Percentiles rank a stretch among this genome's conserved stretches.
These are phyloP conservation scores for Volvox africanus DNA, from an alignment of 139 green algal genomes.

Conservation along the genomic window DNA sequence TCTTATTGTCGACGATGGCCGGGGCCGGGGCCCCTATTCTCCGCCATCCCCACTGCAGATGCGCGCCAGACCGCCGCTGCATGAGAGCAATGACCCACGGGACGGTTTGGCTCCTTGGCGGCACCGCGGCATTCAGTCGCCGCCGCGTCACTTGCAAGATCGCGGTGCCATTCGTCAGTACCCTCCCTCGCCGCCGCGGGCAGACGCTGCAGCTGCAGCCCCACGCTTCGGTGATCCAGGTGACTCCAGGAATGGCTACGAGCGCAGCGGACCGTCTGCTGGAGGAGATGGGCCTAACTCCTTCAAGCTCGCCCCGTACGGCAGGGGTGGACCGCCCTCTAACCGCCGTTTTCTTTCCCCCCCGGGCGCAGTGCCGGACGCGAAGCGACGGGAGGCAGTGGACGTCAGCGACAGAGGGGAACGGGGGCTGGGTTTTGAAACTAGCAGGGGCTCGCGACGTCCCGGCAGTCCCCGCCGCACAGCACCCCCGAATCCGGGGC, in stretches of 20 bases:
- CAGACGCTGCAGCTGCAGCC: too few species aligned
- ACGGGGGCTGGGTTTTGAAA: not conserved
- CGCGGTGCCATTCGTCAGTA: not conserved
- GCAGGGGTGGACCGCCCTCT: not conserved
- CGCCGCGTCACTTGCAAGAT: not conserved
- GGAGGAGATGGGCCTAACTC: not conserved
- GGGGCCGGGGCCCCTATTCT: not conserved
- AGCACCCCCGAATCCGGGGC: too few species aligned
- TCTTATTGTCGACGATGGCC: too few species aligned
- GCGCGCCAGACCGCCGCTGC: not conserved
- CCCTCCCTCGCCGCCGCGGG: not conserved
- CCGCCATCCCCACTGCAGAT: not conserved
- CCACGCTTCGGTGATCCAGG: not conserved
- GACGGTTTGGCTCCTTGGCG: not conserved
- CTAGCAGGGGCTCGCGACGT: not conserved
- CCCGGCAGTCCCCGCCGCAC: not conserved
- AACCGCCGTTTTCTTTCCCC: not conserved
- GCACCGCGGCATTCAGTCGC: not conserved
- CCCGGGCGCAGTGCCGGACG: not conserved
- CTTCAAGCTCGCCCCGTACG: not conserved
- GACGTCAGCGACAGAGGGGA: not conserved
- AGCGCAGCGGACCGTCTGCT: not conserved
- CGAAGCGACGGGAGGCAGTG: not conserved
- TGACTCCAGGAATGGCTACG: not conserved
- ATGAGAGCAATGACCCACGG: not conserved